Conservation (phyloP, 2,329 filamentous ascomycete species). For the Microdochium paspali region DNA sequence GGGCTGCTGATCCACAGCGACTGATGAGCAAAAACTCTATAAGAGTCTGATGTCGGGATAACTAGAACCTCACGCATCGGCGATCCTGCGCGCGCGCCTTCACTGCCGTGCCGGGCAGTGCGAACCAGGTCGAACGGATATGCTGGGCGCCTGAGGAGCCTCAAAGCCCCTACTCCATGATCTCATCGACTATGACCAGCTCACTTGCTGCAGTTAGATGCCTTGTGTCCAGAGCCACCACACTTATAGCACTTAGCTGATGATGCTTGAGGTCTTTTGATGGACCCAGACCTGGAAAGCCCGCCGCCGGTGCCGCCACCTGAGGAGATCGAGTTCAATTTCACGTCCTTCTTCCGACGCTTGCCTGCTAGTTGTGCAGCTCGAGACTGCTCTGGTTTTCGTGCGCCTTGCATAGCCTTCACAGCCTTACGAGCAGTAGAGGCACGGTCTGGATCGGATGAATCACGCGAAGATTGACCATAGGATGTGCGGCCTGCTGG, state of each 20-base stretch:
- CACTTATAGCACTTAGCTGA: constrained; percentile 49
- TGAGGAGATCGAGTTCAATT: constrained; percentile 57
- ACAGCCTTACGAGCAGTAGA: background rate
- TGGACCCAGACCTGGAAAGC: constrained; percentile 18
- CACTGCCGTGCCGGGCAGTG: no score
- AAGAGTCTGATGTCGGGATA: no score
- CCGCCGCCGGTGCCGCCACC: constrained; percentile 20
- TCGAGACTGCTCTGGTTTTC: constrained; percentile 36
- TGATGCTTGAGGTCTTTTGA: constrained; percentile 4
- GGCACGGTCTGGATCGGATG: constrained; percentile 28
- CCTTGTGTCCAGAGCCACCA: constrained; percentile 51
- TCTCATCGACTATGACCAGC: constrained; percentile 3
- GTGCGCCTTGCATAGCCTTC: constrained; percentile 30
- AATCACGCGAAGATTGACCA: constrained; percentile 27
- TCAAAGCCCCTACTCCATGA: background rate
- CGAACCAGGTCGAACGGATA: background rate
- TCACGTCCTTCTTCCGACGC: constrained; percentile 56
- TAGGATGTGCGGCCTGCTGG: constrained; percentile 17
- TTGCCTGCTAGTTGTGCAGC: constrained; percentile 44
- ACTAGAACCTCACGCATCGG: no score
- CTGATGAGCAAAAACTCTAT: no score
- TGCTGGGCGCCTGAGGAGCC: background rate
- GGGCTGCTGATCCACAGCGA: no score
- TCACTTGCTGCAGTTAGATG: constrained; percentile 36
- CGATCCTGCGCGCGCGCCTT: no score